Percentiles rank a stretch among this genome's conserved stretches.
These are phyloP conservation scores for Thelephora aurantiotincta DNA, from an alignment of 768 basidiomycete genomes.

Conservation along the genomic window DNA sequence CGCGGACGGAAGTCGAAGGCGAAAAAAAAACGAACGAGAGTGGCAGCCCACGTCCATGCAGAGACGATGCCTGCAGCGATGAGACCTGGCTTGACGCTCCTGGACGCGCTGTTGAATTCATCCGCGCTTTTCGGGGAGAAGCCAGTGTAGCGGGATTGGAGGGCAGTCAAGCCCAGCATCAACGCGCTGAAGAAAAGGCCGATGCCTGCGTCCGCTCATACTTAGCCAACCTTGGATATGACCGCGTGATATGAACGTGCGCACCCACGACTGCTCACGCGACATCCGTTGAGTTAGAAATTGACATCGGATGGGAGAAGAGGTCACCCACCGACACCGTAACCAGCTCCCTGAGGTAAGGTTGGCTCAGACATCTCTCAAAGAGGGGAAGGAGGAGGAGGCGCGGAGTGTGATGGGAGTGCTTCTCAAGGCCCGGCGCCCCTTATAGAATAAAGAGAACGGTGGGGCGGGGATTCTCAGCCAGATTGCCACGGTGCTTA, in stretches of 20 bases:
- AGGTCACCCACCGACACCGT: constrained; percentile 49
- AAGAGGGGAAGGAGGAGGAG: not conserved
- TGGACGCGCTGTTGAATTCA: constrained; percentile 71
- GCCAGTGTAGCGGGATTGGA: constrained; percentile 76
- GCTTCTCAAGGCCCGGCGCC: too few species aligned
- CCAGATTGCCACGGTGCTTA: too few species aligned
- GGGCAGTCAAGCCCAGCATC: constrained; percentile 62
- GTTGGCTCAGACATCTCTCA: constrained; percentile 18
- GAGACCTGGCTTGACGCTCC: constrained; percentile 80
- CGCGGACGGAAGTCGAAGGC: not conserved
- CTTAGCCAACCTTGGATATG: not conserved
- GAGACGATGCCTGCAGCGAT: constrained; percentile 89
- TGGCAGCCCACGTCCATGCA: constrained; percentile 88
- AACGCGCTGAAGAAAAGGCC: constrained; percentile 79
- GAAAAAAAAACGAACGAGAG: constrained; percentile 31
- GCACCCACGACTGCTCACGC: constrained; percentile 34
- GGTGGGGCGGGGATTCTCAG: too few species aligned
- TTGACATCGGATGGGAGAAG: not conserved
- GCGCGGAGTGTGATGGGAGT: not conserved
- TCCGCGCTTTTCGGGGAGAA: constrained; percentile 71
- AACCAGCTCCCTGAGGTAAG: constrained; percentile 73
- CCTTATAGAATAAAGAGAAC: too few species aligned
- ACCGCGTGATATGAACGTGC: constrained; percentile 4
- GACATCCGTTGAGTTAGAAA: not conserved
- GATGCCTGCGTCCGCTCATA: constrained; percentile 39